Conservation (phyloP, 495 filamentous ascomycete genomes). For the Neurospora sublineolata region DNA sequence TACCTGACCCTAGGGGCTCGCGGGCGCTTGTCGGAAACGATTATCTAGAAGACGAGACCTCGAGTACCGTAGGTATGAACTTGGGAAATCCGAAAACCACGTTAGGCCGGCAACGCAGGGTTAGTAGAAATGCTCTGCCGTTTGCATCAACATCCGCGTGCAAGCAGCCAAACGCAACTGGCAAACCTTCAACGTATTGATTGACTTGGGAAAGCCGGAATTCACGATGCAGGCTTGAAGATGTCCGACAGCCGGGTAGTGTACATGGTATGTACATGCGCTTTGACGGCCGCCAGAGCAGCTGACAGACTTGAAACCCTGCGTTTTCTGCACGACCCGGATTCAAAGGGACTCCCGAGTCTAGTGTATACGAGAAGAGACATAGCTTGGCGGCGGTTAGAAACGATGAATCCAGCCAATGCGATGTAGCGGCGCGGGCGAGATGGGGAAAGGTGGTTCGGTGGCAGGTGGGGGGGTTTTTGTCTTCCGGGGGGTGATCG, state of each 20-base stretch:
- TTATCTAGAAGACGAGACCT: background rate
- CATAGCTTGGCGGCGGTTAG: background rate
- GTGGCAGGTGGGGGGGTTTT: background rate
- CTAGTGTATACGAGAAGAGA: background rate
- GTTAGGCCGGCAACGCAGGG: background rate
- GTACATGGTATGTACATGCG: too few species aligned
- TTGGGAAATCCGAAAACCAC: background rate
- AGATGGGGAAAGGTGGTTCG: background rate
- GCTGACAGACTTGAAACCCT: background rate
- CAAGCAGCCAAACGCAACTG: background rate
- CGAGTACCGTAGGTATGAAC: background rate
- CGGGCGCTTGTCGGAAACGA: background rate
- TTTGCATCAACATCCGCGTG: background rate
- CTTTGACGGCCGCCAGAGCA: background rate
- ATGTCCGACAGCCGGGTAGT: background rate
- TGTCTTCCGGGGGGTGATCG: background rate
- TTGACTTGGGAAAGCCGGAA: background rate
- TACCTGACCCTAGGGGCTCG: background rate
- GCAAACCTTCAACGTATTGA: background rate
- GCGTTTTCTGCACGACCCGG: background rate
- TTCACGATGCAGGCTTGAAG: background rate
- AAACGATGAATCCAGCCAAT: background rate
- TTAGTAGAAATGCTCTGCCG: background rate
- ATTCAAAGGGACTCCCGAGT: too few species aligned
- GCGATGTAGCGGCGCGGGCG: background rate